Conservation (phyloP, 2,329 filamentous ascomycete genomes). For the Graphilbum fragrans region DNA sequence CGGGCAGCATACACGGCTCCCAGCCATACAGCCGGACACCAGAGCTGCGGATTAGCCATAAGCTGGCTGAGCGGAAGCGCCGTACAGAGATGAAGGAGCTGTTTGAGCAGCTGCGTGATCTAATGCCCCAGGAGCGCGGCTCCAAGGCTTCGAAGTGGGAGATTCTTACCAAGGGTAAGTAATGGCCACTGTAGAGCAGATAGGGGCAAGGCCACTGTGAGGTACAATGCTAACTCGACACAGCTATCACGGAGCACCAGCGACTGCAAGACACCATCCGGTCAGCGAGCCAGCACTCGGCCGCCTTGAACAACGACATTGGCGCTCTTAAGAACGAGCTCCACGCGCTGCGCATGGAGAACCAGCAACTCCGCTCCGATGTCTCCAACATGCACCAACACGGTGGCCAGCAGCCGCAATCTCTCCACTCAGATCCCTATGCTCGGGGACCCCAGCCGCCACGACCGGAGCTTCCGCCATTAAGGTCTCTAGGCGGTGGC, state of each 20-base stretch:
- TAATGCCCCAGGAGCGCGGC: constrained; percentile 69
- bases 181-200: not conserved
- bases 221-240: constrained; percentile 1
- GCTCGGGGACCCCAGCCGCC: constrained; percentile 13
- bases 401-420: constrained; percentile 9
- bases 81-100: constrained; percentile 82
- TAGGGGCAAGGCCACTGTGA: too few relatives aligned
- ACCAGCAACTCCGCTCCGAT: constrained; percentile 30
- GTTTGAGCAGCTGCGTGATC: constrained; percentile 67
- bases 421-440: constrained; percentile 13
- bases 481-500: constrained; percentile 36
- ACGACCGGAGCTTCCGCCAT: constrained; percentile 42
- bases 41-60: constrained; percentile 72
- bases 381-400: constrained; percentile 13
- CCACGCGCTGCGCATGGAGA: constrained; percentile 32
- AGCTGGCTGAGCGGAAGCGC: constrained; percentile 72
- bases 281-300: constrained; percentile 31
- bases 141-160: constrained; percentile 87
- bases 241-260: constrained; percentile 51
- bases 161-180: constrained; percentile 68
- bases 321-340: constrained; percentile 38
- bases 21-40: constrained; percentile 76
- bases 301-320: constrained; percentile 27
- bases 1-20: constrained; percentile 38
- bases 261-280: constrained; percentile 38